Evolutionary conservation across 2,329 filamentous ascomycete species (phyloP), one percentile per base, ranked within the genome.

Genomic region (Colletotrichum chrysophilum): DNA sequence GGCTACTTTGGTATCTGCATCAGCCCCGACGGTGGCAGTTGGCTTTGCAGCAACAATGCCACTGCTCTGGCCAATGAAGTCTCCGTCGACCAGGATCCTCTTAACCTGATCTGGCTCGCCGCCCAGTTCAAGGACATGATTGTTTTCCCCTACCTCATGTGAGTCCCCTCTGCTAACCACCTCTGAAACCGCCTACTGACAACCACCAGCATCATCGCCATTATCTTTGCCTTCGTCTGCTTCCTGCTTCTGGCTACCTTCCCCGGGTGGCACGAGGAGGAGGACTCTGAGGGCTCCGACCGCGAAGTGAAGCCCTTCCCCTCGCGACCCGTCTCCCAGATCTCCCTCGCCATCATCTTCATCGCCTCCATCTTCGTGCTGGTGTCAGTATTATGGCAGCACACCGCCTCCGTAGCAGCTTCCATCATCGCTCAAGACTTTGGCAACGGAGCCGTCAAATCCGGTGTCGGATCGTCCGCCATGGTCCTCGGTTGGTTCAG

Each of bases 401-500:
- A 99, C 82, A 99, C 97, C 7, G 97, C 97, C 0, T 98, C 96
- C 0, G 97, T 99, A 1, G 96, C 96, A 38, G 97, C 97, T 26
- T 96, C 95, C 76, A 94, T 97, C 78, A 96, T 99, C 78, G 95
- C 96, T 1, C 95, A 98, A 88, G 96, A 98, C 82, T 91, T 98
- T 79, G 96, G 94, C 43, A 98, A 98, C 84, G 96, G 96, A 58
- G 95, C 93, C 78, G 95, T 98, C 73, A 92, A 90, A 83, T 95
- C 93, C 72, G 96, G 96, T 38, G 95, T 98, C 14, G 96, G 96
- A n/a, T 96, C 95, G 65, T 95, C 94, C 52, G 96, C 97, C 72
- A 98, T 99, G 95, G 95, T 98, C 21, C 89, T 99, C 82, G 97
- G 97, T 75, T 99, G 97, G 97, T 98, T 99, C 86, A 95, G 95